Conservation (phyloP, 805 yeast species). For the Clavispora santaluciae region DNA sequence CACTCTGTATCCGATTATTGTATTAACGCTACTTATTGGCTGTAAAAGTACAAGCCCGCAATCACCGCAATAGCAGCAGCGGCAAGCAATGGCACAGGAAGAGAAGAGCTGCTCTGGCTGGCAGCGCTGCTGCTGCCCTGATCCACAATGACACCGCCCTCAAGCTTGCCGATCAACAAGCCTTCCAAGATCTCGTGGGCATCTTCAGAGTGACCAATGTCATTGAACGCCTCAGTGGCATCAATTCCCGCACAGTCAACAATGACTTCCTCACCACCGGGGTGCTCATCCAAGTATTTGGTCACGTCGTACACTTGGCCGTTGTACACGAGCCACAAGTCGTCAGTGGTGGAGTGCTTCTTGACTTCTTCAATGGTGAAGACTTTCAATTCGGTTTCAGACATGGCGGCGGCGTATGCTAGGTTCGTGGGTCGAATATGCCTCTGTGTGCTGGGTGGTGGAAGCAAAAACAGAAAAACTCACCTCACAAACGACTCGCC, state of each 20-base stretch:
- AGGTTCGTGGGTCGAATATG: background rate
- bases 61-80: constrained; percentile 14
- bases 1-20: background rate
- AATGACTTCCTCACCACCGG: constrained; percentile 82
- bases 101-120: constrained; percentile 6
- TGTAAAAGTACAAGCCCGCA: constrained; percentile 17
- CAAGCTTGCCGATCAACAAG: constrained; percentile 73
- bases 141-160: constrained; percentile 47
- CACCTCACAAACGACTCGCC: background rate
- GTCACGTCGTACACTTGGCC: constrained; percentile 41
- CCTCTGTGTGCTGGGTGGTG: background rate
- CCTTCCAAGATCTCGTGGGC: constrained; percentile 74
- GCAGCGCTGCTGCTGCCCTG: constrained; percentile 1
- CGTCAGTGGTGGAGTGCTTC: constrained; percentile 35
- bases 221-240: constrained; percentile 65
- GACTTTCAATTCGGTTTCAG: constrained; percentile 29
- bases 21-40: constrained; percentile 7
- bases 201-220: constrained; percentile 96
- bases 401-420: constrained; percentile 5
- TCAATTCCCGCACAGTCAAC: constrained; percentile 78
- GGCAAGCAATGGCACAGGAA: constrained; percentile 17
- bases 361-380: constrained; percentile 52
- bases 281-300: constrained; percentile 47
- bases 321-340: constrained; percentile 42
- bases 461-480: constrained; percentile 1